Base-by-base conservation (phyloP, 192 early-diverging fungal species). In the Umbelopsis sp. region DNA sequence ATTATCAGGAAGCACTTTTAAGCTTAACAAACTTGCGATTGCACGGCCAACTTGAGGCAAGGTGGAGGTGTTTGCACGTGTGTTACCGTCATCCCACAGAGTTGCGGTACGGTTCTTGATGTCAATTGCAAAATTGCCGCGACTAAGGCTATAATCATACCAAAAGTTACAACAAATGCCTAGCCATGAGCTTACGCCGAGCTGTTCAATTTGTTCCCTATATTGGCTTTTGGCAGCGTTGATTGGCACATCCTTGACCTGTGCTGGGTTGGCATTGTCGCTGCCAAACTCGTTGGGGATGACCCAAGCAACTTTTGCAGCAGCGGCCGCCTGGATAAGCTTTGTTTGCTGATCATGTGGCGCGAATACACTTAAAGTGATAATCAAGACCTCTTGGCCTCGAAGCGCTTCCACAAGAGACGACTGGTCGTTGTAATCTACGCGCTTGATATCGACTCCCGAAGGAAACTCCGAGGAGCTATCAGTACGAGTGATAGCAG, bases 1-100 rank as follows among this genome's bases (percentile, higher is more conserved):
- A 13, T 55, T 55, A 7, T 55, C 52, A 16, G 52, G 52, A 52
- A 52, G 50, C 50, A 52, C 50, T 22, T 52, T 52, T 22, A 55
- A 27, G 25, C 23, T 55, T 23, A 55, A 30, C 52, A 55, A 16
- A 11, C 23, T 27, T 13, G 52, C 52, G 52, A 55, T 27, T 30
- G 23, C 25, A 30, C 10, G 22, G 10, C 52, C 52, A 25, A 27
- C 25, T 27, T 30, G 22, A 27, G 22, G 52, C 0, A 55, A 27
- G 4, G 52, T 55, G 52, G 20, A 22, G 11, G 25, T 30, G 52
- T 25, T 25, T 7, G 30, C 13, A 12, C 25, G 22, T 10, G 52
- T 55, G 2, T 25, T 55, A 10, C 52, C 52, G 23, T 25, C 52
- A 27, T 55, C 52, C 21, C 25, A 55, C 13, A 55, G 2, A 0